phyloP scores from a whole-genome alignment of 75 land plant species.

The Pinus albicaulis region DNA sequence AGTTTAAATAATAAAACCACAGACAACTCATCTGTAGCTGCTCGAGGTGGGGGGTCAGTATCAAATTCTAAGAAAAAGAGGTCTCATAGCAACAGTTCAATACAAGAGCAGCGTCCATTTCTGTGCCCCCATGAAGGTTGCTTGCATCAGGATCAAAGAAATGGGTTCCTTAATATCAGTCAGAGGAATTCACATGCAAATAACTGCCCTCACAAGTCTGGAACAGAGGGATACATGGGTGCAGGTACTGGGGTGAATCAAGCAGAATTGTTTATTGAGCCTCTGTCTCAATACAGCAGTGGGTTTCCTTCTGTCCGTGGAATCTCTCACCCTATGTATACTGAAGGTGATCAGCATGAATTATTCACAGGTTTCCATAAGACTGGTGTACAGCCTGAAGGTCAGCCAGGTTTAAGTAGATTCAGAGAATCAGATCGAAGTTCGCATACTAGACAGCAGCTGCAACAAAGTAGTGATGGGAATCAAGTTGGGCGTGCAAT shows the following conservation, averaged over 20 bases:
- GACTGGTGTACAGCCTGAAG: conserved; percentile 15
- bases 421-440: conserved; percentile 10
- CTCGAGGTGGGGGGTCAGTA: not conserved
- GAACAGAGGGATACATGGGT: conserved; percentile 1
- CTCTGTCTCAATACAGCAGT: conserved; percentile 6
- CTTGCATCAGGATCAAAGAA: conserved; percentile 29
- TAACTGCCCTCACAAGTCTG: conserved; percentile 24
- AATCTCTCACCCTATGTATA: conserved; percentile 25
- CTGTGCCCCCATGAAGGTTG: conserved; percentile 30
- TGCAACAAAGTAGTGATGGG: conserved; percentile 3
- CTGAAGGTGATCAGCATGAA: conserved; percentile 16
- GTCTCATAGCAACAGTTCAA: conserved; percentile 3
- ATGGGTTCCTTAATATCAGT: conserved; percentile 25
- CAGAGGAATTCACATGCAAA: conserved; percentile 26
- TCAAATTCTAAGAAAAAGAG: conserved; percentile 5
- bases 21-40: conserved; percentile 10
- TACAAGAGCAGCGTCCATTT: conserved; percentile 18
- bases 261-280: not conserved
- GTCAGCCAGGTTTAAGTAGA: conserved; percentile 6
- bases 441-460: conserved; percentile 19
- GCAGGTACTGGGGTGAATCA: not conserved
- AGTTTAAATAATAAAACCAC: conserved; percentile 6
- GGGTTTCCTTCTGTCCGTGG: conserved; percentile 11
- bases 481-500: conserved; percentile 10
- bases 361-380: conserved; percentile 15